These are phyloP conservation scores for Simmondsia chinensis DNA, from an alignment of 148 eudicot genomes.

Conservation along the genomic window DNA sequence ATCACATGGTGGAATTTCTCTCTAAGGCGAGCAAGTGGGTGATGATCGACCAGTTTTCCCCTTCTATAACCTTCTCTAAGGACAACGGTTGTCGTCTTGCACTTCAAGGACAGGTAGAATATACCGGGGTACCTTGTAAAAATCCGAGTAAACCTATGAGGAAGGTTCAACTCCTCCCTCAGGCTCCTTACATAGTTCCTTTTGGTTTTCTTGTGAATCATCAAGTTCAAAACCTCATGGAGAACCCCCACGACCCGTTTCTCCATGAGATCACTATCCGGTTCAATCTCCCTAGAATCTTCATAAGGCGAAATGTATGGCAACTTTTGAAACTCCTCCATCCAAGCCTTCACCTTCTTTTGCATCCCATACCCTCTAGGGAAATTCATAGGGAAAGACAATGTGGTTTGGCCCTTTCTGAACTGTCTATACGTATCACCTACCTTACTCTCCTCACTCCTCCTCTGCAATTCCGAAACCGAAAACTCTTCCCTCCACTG, in stretches of 20 bases:
- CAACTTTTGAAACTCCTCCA: conserved; percentile 94
- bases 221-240: conserved; percentile 85
- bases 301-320: conserved; percentile 89
- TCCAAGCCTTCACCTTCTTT: conserved; percentile 86
- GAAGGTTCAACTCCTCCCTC: conserved; percentile 82
- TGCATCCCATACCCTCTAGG: conserved; percentile 86
- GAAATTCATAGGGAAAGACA: conserved; percentile 69
- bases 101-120: conserved; percentile 85
- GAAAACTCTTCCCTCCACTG: conserved; percentile 55
- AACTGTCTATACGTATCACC: conserved; percentile 41
- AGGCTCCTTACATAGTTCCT: conserved; percentile 58
- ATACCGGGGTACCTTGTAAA: conserved; percentile 94
- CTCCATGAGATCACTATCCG: conserved; percentile 79
- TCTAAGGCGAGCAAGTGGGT: conserved; percentile 56
- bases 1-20: conserved; percentile 75
- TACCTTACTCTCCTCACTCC: conserved; percentile 24
- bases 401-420: conserved; percentile 46
- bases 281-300: conserved; percentile 63
- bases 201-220: conserved; percentile 83
- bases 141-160: conserved; percentile 78
- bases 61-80: conserved; percentile 68
- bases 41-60: conserved; percentile 53
- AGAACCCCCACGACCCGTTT: conserved; percentile 83
- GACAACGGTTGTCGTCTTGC: conserved; percentile 86
- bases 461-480: conserved; percentile 54